These are phyloP conservation scores for Rhizophagus prolifer DNA, from an alignment of 192 early-diverging fungal genomes.

Conservation along the genomic window DNA sequence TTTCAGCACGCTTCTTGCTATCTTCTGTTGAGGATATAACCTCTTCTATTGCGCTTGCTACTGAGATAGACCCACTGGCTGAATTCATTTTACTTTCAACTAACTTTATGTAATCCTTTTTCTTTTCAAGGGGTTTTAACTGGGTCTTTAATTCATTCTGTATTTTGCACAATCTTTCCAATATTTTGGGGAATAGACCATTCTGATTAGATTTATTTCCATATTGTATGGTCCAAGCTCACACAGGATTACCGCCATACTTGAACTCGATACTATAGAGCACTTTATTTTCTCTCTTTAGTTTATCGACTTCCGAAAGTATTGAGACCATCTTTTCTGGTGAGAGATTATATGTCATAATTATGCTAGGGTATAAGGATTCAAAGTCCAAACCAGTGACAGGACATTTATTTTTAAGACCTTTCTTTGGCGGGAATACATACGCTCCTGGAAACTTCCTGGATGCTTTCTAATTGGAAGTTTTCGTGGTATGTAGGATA, in stretches of 20 bases:
- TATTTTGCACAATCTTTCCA: slow-evolving; percentile 3
- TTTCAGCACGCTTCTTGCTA: background rate
- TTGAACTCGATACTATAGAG: slow-evolving; percentile 14
- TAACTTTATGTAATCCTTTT: slow-evolving; percentile 20
- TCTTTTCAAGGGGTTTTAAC: background rate
- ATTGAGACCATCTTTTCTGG: slow-evolving; percentile 11
- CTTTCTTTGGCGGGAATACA: slow-evolving; percentile 2
- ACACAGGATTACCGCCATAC: background rate
- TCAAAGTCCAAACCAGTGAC: slow-evolving; percentile 4
- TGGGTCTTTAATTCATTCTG: background rate
- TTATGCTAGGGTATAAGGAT: slow-evolving; percentile 21
- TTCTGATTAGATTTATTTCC: slow-evolving; percentile 3
- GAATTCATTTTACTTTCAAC: background rate
- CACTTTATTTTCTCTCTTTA: background rate
- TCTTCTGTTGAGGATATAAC: background rate
- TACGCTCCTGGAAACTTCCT: slow-evolving; percentile 13
- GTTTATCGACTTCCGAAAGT: background rate
- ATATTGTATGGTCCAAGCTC: slow-evolving; percentile 2
- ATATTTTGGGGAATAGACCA: slow-evolving; percentile 11
- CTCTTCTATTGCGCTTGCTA: background rate
- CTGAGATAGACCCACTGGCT: background rate
- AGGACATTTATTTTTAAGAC: slow-evolving; percentile 11
- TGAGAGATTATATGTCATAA: slow-evolving; percentile 21
- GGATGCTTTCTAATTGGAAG: background rate
- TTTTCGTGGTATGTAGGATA: no score